Evolutionary conservation across 2,329 filamentous ascomycete genomes (phyloP).

Genomic region (Fusarium penzigii): DNA sequence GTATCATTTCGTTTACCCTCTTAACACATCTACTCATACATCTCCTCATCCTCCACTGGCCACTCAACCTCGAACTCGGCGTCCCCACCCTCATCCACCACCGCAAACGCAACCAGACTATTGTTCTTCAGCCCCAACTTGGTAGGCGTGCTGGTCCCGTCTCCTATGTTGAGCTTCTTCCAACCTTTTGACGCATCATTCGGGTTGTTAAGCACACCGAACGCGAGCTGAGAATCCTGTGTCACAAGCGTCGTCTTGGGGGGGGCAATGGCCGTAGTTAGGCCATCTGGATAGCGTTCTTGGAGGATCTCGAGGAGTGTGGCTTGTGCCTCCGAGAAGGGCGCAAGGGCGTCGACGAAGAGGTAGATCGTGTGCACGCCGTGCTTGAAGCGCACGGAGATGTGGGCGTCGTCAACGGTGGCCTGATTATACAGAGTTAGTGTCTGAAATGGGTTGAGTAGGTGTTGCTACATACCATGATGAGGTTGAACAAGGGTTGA

Average conservation of each 20-base stretch:
- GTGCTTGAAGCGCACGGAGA: constrained; percentile 72
- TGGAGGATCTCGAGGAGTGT: constrained; percentile 60
- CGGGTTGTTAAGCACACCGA: constrained; percentile 46
- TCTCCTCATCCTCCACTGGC: constrained; percentile 45
- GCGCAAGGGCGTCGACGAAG: constrained; percentile 59
- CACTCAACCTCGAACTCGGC: constrained; percentile 47
- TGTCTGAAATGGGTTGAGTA: background rate
- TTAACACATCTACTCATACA: constrained; percentile 26
- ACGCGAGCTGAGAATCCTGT: constrained; percentile 44
- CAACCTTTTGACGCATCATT: constrained; percentile 51
- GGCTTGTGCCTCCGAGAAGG: constrained; percentile 57
- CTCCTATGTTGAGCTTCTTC: constrained; percentile 44
- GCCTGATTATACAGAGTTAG: constrained; percentile 14
- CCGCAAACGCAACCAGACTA: constrained; percentile 50
- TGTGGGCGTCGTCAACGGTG: constrained; percentile 48
- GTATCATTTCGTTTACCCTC: background rate
- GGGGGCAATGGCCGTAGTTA: constrained; percentile 40
- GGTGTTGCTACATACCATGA: background rate
- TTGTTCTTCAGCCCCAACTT: constrained; percentile 49
- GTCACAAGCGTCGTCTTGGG: constrained; percentile 42
- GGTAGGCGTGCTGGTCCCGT: constrained; percentile 40
- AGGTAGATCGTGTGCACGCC: constrained; percentile 71
- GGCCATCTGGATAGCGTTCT: constrained; percentile 57
- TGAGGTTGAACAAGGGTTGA: background rate
- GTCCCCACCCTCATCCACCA: constrained; percentile 44